Percentiles rank a stretch among this genome's conserved stretches.
Conservation (phyloP, 2,329 filamentous ascomycete genomes). For the Diaporthe citriasiana region DNA sequence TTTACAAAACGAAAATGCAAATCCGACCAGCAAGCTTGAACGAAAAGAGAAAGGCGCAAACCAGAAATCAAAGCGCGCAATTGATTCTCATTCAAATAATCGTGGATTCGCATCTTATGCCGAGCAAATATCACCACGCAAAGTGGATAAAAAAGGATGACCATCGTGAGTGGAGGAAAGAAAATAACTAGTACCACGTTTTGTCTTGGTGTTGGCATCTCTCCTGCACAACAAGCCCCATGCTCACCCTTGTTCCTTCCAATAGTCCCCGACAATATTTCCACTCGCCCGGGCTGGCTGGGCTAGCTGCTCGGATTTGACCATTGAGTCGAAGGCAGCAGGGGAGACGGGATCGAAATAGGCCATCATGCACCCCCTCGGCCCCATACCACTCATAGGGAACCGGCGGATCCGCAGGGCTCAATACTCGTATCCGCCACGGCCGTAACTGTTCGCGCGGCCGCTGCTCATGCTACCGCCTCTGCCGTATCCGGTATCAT, state of each 20-base stretch:
- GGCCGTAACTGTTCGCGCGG: constrained; percentile 24
- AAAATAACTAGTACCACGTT: constrained; percentile 23
- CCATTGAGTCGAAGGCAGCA: background rate
- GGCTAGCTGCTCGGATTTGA: no score
- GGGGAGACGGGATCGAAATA: background rate
- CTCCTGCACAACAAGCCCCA: background rate
- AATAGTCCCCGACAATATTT: constrained; percentile 7
- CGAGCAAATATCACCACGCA: background rate
- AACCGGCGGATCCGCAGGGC: constrained; percentile 11
- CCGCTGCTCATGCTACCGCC: constrained; percentile 15
- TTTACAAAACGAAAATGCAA: background rate
- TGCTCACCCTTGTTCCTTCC: constrained; percentile 14
- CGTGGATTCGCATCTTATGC: background rate
- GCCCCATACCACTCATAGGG: background rate
- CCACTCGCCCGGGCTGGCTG: constrained; percentile 27
- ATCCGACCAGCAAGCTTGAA: background rate
- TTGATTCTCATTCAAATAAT: background rate
- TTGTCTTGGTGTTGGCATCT: constrained; percentile 10
- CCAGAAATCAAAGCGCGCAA: background rate
- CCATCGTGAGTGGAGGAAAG: constrained; percentile 15
- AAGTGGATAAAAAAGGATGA: constrained; percentile 10
- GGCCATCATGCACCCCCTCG: background rate
- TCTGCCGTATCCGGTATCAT: constrained; percentile 12
- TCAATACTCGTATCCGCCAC: background rate
- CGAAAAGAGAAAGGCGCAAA: constrained; percentile 8